Conservation (phyloP, 257 asterid genomes). For the Lycium ferocissimum region DNA sequence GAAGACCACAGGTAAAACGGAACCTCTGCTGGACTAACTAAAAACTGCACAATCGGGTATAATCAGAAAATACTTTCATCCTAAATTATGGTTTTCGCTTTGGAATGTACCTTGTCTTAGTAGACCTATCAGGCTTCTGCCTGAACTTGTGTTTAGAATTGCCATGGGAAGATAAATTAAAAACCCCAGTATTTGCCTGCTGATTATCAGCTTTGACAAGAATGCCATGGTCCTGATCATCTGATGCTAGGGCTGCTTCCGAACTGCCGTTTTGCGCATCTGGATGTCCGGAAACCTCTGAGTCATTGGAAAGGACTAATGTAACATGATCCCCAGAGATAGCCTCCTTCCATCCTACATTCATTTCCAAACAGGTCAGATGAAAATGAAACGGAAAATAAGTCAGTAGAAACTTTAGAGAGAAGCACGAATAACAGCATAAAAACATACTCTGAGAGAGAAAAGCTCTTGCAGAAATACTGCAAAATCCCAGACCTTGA, state of each 20-base stretch:
- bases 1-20: constrained; percentile 63
- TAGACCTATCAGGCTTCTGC: constrained; percentile 54
- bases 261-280: constrained; percentile 38
- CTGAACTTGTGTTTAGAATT: constrained; percentile 42
- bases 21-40: constrained; percentile 50
- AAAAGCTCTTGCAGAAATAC: constrained; percentile 65
- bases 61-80: constrained; percentile 22
- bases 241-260: constrained; percentile 37
- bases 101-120: constrained; percentile 61
- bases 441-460: constrained; percentile 67
- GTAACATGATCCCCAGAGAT: constrained; percentile 70
- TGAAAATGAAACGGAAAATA: neutral
- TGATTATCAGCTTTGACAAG: constrained; percentile 41
- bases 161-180: constrained; percentile 30
- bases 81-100: constrained; percentile 42
- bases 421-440: constrained; percentile 8
- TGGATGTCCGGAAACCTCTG: constrained; percentile 46
- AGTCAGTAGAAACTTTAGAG: neutral
- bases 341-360: constrained; percentile 89
- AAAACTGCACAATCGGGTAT: constrained; percentile 20
- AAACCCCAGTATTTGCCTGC: constrained; percentile 29
- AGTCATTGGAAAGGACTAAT: constrained; percentile 58
- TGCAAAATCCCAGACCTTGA: constrained; percentile 51
- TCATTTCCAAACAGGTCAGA: constrained; percentile 24
- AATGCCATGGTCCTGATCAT: constrained; percentile 33